A percentile compares a stretch with the other conserved stretches of the same genome.
Conservation (phyloP, 176 grass and related monocot genomes). For the Otatea glauca region DNA sequence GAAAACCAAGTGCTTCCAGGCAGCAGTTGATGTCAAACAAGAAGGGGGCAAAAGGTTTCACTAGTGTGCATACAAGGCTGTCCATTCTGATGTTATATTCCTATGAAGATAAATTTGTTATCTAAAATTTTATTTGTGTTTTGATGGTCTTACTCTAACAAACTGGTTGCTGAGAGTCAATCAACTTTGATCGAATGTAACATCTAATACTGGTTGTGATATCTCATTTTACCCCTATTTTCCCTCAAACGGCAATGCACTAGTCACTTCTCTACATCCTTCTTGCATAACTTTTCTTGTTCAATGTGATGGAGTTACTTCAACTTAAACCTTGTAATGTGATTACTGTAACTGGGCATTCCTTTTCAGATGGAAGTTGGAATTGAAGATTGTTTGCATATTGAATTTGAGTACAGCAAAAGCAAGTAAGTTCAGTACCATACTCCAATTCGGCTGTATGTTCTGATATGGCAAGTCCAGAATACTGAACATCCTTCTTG, state of each 20-base stretch:
- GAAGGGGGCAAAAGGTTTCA: neutral
- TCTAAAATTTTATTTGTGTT: slow-evolving; percentile 15
- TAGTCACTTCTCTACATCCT: neutral
- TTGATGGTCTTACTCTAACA: neutral
- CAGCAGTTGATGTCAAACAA: slow-evolving; percentile 4
- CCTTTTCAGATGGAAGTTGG: slow-evolving; percentile 95
- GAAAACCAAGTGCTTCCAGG: neutral
- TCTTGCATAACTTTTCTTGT: slow-evolving; percentile 16
- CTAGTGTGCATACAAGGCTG: neutral
- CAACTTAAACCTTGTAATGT: neutral
- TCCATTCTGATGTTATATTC: slow-evolving; percentile 24
- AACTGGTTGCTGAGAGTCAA: neutral
- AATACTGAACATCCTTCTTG: slow-evolving; percentile 21
- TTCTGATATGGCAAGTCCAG: slow-evolving; percentile 17
- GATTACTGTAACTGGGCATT: neutral
- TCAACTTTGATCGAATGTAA: slow-evolving; percentile 17
- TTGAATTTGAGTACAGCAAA: slow-evolving; percentile 99
- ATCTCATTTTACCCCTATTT: neutral
- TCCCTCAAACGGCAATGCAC: neutral
- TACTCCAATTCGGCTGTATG: neutral
- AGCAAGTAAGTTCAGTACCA: slow-evolving; percentile 70
- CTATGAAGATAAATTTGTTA: neutral
- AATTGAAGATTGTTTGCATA: slow-evolving; percentile 98
- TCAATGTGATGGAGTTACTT: slow-evolving; percentile 6
- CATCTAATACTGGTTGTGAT: neutral